phyloP scores from a whole-genome alignment of 495 filamentous ascomycete genomes.

The Trichoderma virens region DNA sequence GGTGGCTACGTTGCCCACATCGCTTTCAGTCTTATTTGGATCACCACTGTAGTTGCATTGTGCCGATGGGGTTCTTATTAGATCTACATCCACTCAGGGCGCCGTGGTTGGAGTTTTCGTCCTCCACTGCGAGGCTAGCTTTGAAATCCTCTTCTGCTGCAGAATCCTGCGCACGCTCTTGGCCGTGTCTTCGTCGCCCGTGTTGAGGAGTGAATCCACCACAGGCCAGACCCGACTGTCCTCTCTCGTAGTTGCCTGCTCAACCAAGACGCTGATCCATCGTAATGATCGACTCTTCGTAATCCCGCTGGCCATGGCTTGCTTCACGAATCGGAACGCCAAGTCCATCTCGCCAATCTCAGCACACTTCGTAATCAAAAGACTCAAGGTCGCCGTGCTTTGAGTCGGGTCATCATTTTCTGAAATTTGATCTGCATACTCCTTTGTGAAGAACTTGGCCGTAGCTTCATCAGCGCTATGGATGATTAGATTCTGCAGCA shows the following conservation, averaged over 20 bases:
- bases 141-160: background rate
- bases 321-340: conserved; percentile 43
- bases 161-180: conserved; percentile 16
- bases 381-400: conserved; percentile 41
- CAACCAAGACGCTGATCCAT: conserved; percentile 33
- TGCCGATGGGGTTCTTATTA: background rate
- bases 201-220: conserved; percentile 16
- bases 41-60: background rate
- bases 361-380: conserved; percentile 59
- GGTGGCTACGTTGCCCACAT: background rate
- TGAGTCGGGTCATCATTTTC: background rate
- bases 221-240: conserved; percentile 39
- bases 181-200: conserved; percentile 20
- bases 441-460: conserved; percentile 50
- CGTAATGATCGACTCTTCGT: conserved; percentile 8
- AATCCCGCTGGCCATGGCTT: conserved; percentile 10
- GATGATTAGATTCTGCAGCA: conserved; percentile 60
- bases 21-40: background rate
- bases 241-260: conserved; percentile 23
- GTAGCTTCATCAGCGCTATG: conserved; percentile 69
- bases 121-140: conserved; percentile 6
- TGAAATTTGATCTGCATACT: conserved; percentile 29
- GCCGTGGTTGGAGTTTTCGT: background rate
- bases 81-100: background rate
- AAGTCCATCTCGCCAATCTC: conserved; percentile 44